Base-by-base conservation (phyloP, 768 basidiomycete species). In the Chalciporus piperatus region DNA sequence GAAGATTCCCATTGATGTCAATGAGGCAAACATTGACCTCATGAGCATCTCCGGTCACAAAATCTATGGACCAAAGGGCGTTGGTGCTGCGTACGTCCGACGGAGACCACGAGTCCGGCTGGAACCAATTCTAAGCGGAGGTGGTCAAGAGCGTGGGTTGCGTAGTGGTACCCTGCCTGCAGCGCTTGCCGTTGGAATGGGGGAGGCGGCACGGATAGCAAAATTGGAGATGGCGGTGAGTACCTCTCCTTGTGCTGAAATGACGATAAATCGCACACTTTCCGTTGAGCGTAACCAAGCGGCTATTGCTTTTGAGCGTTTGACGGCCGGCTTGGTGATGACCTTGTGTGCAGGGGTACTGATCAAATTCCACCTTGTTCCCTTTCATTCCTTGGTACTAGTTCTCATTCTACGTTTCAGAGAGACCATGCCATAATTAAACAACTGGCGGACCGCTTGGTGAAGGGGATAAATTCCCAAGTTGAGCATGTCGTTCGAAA, bases 41-140 rank as follows among this genome's bases (percentile, higher is more conserved):
- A 84, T 98, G 85, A 92, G 90, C 58, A 92, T 99, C 43, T 94
- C 92, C 8, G 97, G 91, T 1, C 97, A 99, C 77, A 99, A 99
- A 75, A 70, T 99, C 4, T 99, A 99, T 68, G 97, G 97, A 2
- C 97, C 97, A 5, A 99, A 99, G 70, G 97, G 97, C 7, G 71
- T 98, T 28, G 97, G 97, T 37, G 94, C 92, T 16, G 87, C 89
- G 6, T 99, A 98, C 70, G 94, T 99, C 45, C 79, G 97, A 55
- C 74, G 97, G 63, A 72, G 94, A 62, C 97, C 97, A 8, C 77
- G 97, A 55, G 97, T 98, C 35, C 79, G 97, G 47, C 72, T 98
- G 59, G 97, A 98, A 65, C 97, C 97, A 1, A 89, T 99, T 58
- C 72, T 99, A 47, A 92, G 83, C 59, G 97, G 97, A 52, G 97